Evolutionary conservation across 306 rosid species (phyloP).

Genomic region (Lathyrus tuberosus): DNA sequence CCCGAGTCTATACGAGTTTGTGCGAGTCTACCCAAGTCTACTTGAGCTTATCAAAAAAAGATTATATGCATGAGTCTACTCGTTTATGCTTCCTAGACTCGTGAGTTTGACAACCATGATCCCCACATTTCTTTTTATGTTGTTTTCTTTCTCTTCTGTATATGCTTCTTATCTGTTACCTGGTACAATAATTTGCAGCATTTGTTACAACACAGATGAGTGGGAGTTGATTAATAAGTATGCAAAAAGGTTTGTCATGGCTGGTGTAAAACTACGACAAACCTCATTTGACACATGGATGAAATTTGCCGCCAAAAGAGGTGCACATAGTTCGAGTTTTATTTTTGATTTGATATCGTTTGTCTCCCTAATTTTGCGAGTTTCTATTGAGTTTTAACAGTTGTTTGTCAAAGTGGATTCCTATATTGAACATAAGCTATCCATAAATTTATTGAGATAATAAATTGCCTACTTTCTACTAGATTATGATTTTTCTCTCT

Average conservation of each 20-base stretch:
- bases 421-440: constrained; percentile 22
- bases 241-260: constrained; percentile 66
- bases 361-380: constrained; percentile 4
- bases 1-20: too few relatives aligned
- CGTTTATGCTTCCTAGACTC: too few relatives aligned
- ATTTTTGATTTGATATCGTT: constrained; percentile 25
- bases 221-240: constrained; percentile 80
- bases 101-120: too few relatives aligned
- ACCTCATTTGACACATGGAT: constrained; percentile 74
- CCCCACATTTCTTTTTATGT: constrained; percentile 17
- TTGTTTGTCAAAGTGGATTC: constrained; percentile 25
- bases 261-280: constrained; percentile 77
- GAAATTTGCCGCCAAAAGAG: constrained; percentile 79
- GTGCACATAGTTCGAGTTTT: constrained; percentile 36
- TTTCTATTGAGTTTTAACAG: constrained; percentile 26
- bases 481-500: constrained; percentile 20
- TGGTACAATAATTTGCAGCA: constrained; percentile 63
- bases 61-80: too few relatives aligned
- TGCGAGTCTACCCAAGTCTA: too few relatives aligned
- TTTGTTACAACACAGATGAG: constrained; percentile 68
- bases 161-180: constrained; percentile 36
- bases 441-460: constrained; percentile 27
- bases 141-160: constrained; percentile 19
- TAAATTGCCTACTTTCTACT: constrained; percentile 15
- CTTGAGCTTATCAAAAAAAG: too few relatives aligned